Conservation (phyloP, 2,329 filamentous ascomycete genomes). For the Neospermospora avenae region DNA sequence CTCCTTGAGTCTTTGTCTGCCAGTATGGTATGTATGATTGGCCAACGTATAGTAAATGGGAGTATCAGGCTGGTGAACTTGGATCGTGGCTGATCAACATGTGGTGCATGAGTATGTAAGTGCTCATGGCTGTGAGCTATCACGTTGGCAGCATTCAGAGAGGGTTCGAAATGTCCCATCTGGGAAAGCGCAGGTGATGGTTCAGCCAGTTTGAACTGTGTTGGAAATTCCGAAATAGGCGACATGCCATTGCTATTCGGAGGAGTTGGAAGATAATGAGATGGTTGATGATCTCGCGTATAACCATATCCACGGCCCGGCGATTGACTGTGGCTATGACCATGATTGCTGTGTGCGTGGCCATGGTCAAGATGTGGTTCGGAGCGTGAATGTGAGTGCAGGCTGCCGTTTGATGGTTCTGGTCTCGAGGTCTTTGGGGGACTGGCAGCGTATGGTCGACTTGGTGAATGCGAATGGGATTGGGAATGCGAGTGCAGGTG, state of each 20-base stretch:
- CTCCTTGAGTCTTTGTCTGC: conserved; percentile 88
- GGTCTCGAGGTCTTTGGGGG: conserved; percentile 23
- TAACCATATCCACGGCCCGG: conserved; percentile 16
- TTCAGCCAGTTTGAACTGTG: conserved; percentile 7
- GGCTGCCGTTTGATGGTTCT: conserved; percentile 29
- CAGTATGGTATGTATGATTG: conserved; percentile 80
- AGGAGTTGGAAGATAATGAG: conserved; percentile 20
- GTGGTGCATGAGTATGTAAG: conserved; percentile 23
- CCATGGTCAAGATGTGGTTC: conserved; percentile 25
- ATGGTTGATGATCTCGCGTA: conserved; percentile 13
- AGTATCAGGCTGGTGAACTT: conserved; percentile 70
- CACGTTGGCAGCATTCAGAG: conserved; percentile 20
- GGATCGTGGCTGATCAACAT: conserved; percentile 49
- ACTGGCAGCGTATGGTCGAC: conserved; percentile 27
- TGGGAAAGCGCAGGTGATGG: conserved; percentile 18
- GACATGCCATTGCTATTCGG: conserved; percentile 23
- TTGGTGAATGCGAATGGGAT: conserved; percentile 37
- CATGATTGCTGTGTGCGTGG: conserved; percentile 17
- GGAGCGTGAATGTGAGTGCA: conserved; percentile 32
- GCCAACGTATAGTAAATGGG: conserved; percentile 65
- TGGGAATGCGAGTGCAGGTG: conserved; percentile 39
- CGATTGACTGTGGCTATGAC: conserved; percentile 17
- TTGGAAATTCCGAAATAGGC: conserved; percentile 21
- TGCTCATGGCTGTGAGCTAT: conserved; percentile 27
- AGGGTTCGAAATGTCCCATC: conserved; percentile 22